Percentiles rank a stretch among this genome's conserved stretches.
Conservation (phyloP, 345 rosid genomes). For the rapeseed (Brassica napus) region DNA sequence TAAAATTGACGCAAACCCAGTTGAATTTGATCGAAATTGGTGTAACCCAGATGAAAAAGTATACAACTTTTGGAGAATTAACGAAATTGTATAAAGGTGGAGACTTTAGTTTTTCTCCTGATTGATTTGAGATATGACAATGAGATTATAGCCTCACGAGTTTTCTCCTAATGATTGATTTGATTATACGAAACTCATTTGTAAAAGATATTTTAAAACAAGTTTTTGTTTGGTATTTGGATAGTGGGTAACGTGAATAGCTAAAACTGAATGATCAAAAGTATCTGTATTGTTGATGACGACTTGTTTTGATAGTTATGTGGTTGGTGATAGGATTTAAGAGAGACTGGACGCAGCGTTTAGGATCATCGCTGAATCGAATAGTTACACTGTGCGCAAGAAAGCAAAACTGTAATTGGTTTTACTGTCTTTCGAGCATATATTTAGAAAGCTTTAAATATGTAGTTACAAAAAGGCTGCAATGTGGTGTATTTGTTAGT, state of each 20-base stretch:
- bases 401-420: no score
- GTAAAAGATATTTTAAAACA: neutral
- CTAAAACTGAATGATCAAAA: neutral
- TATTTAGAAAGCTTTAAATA: no score
- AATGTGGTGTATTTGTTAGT: no score
- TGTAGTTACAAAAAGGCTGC: no score
- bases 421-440: no score
- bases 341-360: slow-evolving; percentile 7
- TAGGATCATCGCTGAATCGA: neutral
- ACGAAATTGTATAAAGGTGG: neutral
- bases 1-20: slow-evolving; percentile 17
- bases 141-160: slow-evolving; percentile 30
- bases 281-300: slow-evolving; percentile 20
- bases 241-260: slow-evolving; percentile 2
- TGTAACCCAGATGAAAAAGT: neutral
- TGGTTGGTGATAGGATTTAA: slow-evolving; percentile 14
- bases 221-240: slow-evolving; percentile 11
- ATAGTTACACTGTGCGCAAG: no score
- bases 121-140: neutral
- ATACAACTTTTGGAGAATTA: neutral
- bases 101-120: neutral
- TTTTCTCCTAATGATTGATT: neutral
- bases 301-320: slow-evolving; percentile 9
- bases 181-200: slow-evolving; percentile 12
- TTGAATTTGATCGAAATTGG: slow-evolving; percentile 2